phyloP scores from a whole-genome alignment of 1,284 basidiomycete species.

The Crepidotus sp. region DNA sequence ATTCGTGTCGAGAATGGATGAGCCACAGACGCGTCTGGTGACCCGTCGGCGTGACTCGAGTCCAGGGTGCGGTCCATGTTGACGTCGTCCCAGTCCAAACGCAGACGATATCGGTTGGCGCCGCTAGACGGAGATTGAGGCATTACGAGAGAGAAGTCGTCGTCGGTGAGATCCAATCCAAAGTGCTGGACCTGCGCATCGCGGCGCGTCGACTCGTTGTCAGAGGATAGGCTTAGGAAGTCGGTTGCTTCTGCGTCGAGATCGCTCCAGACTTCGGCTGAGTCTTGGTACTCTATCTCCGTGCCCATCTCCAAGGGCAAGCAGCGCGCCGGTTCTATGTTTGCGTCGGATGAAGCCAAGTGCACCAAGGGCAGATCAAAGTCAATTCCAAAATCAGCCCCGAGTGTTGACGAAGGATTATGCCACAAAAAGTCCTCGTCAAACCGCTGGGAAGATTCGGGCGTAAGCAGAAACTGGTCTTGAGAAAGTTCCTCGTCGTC shows the following conservation, averaged over 20 bases:
- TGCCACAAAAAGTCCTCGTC: constrained; percentile 16
- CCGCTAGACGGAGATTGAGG: neutral
- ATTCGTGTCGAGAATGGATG: neutral
- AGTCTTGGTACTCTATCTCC: constrained; percentile 14
- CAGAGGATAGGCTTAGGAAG: constrained; percentile 8
- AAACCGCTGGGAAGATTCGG: constrained; percentile 14
- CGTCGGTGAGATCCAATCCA: neutral
- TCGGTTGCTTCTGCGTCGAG: constrained; percentile 3
- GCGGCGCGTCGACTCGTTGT: neutral
- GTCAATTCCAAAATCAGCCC: constrained; percentile 2
- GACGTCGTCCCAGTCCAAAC: constrained; percentile 12
- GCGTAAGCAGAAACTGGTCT: constrained; percentile 11
- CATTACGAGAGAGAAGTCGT: constrained; percentile 8
- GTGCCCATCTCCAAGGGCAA: constrained; percentile 6
- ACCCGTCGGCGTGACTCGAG: constrained; percentile 10
- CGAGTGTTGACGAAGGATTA: neutral
- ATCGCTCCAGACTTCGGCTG: constrained; percentile 15
- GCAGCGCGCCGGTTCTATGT: constrained; percentile 9
- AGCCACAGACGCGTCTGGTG: constrained; percentile 12
- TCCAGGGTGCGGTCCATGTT: constrained; percentile 5
- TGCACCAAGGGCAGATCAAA: constrained; percentile 6
- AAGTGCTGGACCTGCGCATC: neutral
- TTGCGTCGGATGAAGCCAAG: constrained; percentile 1
- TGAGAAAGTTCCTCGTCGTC: constrained; percentile 17
- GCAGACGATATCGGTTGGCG: neutral